Base-by-base conservation (phyloP, 768 basidiomycete genomes). In the Cubamyces sp. region DNA sequence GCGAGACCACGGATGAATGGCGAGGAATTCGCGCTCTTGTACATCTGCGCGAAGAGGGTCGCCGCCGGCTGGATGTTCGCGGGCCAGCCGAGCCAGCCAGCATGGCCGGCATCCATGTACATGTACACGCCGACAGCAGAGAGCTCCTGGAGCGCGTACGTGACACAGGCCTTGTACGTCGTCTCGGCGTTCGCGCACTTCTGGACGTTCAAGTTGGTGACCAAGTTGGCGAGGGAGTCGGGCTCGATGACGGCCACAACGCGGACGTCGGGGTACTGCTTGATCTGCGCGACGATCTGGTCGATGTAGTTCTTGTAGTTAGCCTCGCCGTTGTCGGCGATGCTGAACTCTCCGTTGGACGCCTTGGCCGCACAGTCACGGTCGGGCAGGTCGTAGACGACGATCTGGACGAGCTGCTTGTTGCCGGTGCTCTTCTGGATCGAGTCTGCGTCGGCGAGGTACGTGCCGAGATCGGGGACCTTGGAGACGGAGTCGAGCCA, bases 11-110 rank as follows among this genome's bases (percentile, higher is more conserved):
- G 82, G 69, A 87, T 79, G 66, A 80, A 81, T n/a, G 75, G 61
- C n/a, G 85, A 84, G 18, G 79, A 80, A 21, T 83, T 81, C 57
- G 84, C 84, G 64, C 66, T 72, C 66, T 75, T 75, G 75, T 77
- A 86, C 43, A 87, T 74, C 58, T 77, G 69, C 28, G 74, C 67
- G 73, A 85, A 87, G 61, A 87, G 76, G 64, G 79, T 74, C 34
- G 84, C 86, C 52, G 86, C 85, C 56, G 86, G 85, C 25, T 68
- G 56, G 71, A 87, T 73, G 77, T 87, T 87, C 45, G 86, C 84
- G 62, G 84, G 77, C 87, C 86, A 88, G 45, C 87, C 87, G 61
- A 87, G 79, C 86, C 86, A 87, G 55, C 86, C 84, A 61, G 83
- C 84, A 65, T 85, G 83, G 37, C 84, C 84, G 68, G 84, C 85